Evolutionary conservation across 2,329 filamentous ascomycete species (phyloP).

Genomic region (Aspergillus sp.): DNA sequence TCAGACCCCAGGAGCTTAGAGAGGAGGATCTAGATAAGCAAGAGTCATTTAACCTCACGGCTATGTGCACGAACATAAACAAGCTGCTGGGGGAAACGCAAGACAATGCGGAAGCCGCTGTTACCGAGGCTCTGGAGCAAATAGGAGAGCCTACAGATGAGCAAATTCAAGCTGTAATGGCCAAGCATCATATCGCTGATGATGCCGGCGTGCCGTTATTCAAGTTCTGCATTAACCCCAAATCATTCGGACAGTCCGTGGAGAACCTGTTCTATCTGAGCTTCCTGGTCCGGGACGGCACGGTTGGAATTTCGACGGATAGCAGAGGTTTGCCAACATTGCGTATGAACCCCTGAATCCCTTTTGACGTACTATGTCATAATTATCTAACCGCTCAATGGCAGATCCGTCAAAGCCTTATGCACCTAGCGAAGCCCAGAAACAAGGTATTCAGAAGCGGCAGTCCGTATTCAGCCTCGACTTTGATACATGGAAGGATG

Average conservation of each 20-base stretch:
- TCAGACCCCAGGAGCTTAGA: slow-evolving; percentile 73
- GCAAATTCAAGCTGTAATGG: slow-evolving; percentile 56
- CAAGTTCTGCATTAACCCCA: slow-evolving; percentile 85
- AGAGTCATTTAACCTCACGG: slow-evolving; percentile 78
- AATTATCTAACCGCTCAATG: slow-evolving; percentile 19
- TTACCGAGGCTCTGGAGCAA: slow-evolving; percentile 44
- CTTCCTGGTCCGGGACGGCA: slow-evolving; percentile 87
- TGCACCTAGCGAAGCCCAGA: slow-evolving; percentile 48
- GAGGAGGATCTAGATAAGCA: slow-evolving; percentile 70
- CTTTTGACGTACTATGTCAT: background rate
- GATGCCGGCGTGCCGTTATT: slow-evolving; percentile 76
- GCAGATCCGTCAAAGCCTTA: slow-evolving; percentile 48
- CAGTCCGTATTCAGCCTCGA: slow-evolving; percentile 90
- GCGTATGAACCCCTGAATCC: slow-evolving; percentile 54
- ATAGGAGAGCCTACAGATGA: slow-evolving; percentile 37
- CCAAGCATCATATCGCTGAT: slow-evolving; percentile 63
- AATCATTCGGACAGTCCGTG: slow-evolving; percentile 88
- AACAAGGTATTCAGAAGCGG: slow-evolving; percentile 64
- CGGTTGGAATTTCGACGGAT: slow-evolving; percentile 72
- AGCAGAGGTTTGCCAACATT: slow-evolving; percentile 73
- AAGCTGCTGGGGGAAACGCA: slow-evolving; percentile 54
- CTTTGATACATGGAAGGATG: slow-evolving; percentile 75
- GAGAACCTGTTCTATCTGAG: slow-evolving; percentile 97
- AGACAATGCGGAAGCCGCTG: slow-evolving; percentile 47
- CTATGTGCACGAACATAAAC: slow-evolving; percentile 74